phyloP scores from a whole-genome alignment of 331 rosid genomes.

The Malus hybrid region DNA sequence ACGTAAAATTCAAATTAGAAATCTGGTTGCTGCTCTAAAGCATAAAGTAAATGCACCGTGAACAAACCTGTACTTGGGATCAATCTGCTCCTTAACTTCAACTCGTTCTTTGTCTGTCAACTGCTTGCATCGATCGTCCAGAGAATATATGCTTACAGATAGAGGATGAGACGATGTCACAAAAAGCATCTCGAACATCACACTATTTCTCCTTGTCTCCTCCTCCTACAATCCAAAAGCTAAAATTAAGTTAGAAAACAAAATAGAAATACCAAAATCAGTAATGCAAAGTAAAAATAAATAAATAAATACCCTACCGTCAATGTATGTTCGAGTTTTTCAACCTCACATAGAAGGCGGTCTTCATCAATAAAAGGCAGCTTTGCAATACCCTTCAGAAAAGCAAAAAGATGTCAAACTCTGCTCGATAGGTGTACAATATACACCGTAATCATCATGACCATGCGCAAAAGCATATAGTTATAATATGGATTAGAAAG shows the following conservation, averaged over 20 bases:
- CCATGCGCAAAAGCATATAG: neutral
- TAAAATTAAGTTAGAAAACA: neutral
- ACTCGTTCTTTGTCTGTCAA: constrained; percentile 55
- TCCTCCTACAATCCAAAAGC: constrained; percentile 35
- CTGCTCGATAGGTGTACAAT: neutral
- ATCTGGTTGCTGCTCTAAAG: neutral
- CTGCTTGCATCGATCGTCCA: constrained; percentile 68
- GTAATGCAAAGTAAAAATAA: neutral
- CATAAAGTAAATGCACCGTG: neutral
- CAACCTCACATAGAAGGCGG: constrained; percentile 83
- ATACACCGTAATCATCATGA: neutral
- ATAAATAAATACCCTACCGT: constrained; percentile 45
- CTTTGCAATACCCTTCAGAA: constrained; percentile 87
- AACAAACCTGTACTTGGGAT: constrained; percentile 76
- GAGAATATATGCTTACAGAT: constrained; percentile 90
- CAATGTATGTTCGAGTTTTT: constrained; percentile 56
- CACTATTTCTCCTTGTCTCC: constrained; percentile 64
- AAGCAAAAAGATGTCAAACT: constrained; percentile 9
- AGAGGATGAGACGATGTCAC: constrained; percentile 91
- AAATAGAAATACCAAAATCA: neutral
- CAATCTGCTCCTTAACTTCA: constrained; percentile 65
- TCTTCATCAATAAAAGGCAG: constrained; percentile 91
- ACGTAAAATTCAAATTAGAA: neutral
- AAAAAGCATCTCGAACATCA: constrained; percentile 83
- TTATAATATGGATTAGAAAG: neutral